Percentiles rank a stretch among this genome's conserved stretches.
Evolutionary conservation across 2,329 filamentous ascomycete genomes (phyloP).

Genomic region (Ophiognomonia clavigignenti-juglandacearum): DNA sequence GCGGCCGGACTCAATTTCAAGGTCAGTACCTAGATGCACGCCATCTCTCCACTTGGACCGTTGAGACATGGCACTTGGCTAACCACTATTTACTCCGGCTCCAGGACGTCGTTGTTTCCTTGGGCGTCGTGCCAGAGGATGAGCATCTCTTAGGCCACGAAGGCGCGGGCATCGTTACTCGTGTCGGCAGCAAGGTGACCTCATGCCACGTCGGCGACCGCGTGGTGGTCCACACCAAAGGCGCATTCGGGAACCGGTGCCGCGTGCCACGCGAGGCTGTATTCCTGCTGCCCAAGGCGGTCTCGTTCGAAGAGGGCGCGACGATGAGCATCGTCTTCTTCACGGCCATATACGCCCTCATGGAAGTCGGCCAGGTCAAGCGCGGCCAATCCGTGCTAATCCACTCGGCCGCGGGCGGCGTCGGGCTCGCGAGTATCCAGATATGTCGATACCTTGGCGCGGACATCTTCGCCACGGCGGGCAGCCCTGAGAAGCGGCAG

Average conservation of each 20-base stretch:
- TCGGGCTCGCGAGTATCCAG: constrained; percentile 37
- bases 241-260: neutral
- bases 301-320: neutral
- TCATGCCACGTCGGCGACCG: neutral
- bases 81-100: too few relatives aligned
- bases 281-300: neutral
- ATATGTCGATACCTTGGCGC: constrained; percentile 18
- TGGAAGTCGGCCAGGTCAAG: neutral
- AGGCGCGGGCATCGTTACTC: neutral
- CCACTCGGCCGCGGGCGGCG: constrained; percentile 30
- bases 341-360: neutral
- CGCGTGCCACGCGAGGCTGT: neutral
- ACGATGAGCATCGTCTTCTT: neutral
- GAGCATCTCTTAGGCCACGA: neutral
- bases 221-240: neutral
- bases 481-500: constrained; percentile 22
- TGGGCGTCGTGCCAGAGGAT: neutral
- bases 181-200: neutral
- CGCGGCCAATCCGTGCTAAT: constrained; percentile 1
- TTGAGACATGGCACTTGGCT: too few relatives aligned
- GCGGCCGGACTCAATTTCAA: neutral
- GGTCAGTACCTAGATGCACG: too few relatives aligned
- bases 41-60: too few relatives aligned
- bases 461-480: constrained; percentile 27
- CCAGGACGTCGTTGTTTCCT: neutral